phyloP scores from a whole-genome alignment of 108 stramenopile species.

The Nitzschia inconspicua region DNA sequence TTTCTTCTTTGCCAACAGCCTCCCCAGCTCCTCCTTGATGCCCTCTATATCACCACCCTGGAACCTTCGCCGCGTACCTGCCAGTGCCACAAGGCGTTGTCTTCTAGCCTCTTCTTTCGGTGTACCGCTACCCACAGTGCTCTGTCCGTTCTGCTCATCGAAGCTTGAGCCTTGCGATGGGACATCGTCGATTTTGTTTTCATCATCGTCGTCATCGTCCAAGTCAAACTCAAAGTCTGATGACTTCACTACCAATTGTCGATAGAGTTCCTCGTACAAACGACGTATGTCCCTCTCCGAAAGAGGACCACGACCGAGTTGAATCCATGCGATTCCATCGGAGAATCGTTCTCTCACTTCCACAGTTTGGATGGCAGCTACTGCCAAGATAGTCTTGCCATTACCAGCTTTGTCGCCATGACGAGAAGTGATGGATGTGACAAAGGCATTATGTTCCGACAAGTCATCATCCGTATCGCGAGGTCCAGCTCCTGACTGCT shows the following conservation, averaged over 20 bases:
- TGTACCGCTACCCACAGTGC: background rate
- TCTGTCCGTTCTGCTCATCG: slow-evolving; percentile 13
- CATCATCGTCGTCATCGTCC: slow-evolving; percentile 30
- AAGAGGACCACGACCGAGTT: slow-evolving; percentile 69
- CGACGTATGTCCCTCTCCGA: slow-evolving; percentile 76
- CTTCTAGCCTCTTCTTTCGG: slow-evolving; percentile 14
- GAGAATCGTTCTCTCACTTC: slow-evolving; percentile 84
- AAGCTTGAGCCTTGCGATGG: slow-evolving; percentile 27
- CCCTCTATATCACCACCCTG: slow-evolving; percentile 82
- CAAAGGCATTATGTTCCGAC: slow-evolving; percentile 41
- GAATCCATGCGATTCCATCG: slow-evolving; percentile 88
- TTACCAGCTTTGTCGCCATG: slow-evolving; percentile 89
- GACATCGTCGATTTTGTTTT: slow-evolving; percentile 25
- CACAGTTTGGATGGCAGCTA: slow-evolving; percentile 86
- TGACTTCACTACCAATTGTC: slow-evolving; percentile 68
- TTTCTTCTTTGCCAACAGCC: slow-evolving; percentile 52
- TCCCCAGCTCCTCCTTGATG: slow-evolving; percentile 77
- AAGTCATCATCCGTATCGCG: slow-evolving; percentile 61
- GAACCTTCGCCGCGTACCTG: slow-evolving; percentile 63
- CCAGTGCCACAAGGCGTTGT: slow-evolving; percentile 44
- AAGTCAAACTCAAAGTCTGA: slow-evolving; percentile 36
- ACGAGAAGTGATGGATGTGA: slow-evolving; percentile 83
- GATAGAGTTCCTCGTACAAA: slow-evolving; percentile 80
- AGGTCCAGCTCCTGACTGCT: slow-evolving; percentile 47
- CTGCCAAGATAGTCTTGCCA: slow-evolving; percentile 82